Conservation (phyloP, 805 yeast species). For the Jamesozyma lodderae region DNA sequence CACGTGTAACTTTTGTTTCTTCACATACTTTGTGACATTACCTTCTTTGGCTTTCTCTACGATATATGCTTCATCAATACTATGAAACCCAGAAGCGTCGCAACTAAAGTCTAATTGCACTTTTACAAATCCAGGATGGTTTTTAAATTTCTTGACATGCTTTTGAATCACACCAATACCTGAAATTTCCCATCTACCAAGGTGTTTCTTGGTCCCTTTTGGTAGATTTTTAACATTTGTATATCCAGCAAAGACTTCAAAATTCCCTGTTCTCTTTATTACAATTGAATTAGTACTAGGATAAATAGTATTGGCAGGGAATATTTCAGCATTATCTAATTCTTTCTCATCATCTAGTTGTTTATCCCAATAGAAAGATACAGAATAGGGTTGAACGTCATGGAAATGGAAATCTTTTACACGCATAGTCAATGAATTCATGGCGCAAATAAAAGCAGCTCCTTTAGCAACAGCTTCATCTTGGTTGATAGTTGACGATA, state of each 20-base stretch:
- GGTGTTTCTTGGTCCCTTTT: neutral
- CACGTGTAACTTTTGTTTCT: slow-evolving; percentile 29
- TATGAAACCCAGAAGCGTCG: slow-evolving; percentile 91
- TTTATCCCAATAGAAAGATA: slow-evolving; percentile 56
- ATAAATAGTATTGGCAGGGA: slow-evolving; percentile 84
- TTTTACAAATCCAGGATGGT: neutral
- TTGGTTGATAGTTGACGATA: slow-evolving; percentile 93
- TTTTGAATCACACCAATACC: slow-evolving; percentile 48
- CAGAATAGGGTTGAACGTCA: neutral
- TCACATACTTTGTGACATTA: neutral
- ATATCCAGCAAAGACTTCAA: slow-evolving; percentile 38
- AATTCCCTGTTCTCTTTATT: slow-evolving; percentile 81
- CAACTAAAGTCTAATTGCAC: slow-evolving; percentile 58
- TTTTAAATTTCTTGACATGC: neutral
- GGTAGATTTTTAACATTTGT: neutral
- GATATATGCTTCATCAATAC: slow-evolving; percentile 49
- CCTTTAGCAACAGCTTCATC: slow-evolving; percentile 99
- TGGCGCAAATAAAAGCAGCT: slow-evolving; percentile 94
- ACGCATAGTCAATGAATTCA: neutral
- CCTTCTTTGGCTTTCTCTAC: neutral
- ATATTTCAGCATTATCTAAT: slow-evolving; percentile 75
- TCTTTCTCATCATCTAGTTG: slow-evolving; percentile 68
- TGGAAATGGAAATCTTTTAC: slow-evolving; percentile 49
- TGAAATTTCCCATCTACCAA: slow-evolving; percentile 70
- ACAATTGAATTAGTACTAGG: slow-evolving; percentile 94